phyloP scores from a whole-genome alignment of 176 grass and related monocot genomes.

The Eleusine indica region DNA sequence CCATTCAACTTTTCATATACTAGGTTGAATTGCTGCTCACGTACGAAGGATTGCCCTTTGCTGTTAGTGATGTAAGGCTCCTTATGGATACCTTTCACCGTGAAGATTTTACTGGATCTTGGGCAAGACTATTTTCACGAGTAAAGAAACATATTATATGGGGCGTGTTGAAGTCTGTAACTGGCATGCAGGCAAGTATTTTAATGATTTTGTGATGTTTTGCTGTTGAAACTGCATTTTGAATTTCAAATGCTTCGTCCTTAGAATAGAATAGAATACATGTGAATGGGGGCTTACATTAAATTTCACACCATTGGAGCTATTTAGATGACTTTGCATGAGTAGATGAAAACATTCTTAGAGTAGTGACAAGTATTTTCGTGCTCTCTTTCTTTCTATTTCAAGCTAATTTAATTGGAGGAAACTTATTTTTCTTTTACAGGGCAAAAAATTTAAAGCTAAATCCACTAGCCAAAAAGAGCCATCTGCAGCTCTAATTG shows the following conservation, averaged over 20 bases:
- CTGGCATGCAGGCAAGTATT: conserved; percentile 87
- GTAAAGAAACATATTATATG: conserved; percentile 97
- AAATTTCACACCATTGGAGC: neutral
- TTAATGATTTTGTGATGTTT: conserved; percentile 27
- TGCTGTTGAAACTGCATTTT: conserved; percentile 13
- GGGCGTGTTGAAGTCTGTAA: conserved; percentile 95
- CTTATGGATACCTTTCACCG: conserved; percentile 98
- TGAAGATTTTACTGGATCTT: conserved; percentile 94
- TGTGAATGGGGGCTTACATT: conserved; percentile 29
- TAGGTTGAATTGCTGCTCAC: conserved; percentile 98
- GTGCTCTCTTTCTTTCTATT: neutral
- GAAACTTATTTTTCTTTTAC: conserved; percentile 37
- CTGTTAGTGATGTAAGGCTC: conserved; percentile 87
- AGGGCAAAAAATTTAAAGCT: conserved; percentile 98
- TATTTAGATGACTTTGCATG: conserved; percentile 12
- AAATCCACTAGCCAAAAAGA: conserved; percentile 73
- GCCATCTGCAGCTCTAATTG: conserved; percentile 49
- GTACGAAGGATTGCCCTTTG: conserved; percentile 84
- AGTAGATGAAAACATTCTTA: conserved; percentile 11
- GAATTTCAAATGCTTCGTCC: conserved; percentile 8
- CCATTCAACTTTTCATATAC: conserved; percentile 35
- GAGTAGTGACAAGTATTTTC: neutral
- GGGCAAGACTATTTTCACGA: conserved; percentile 87
- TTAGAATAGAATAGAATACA: conserved; percentile 34
- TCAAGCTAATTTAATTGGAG: conserved; percentile 31